These are phyloP conservation scores for Dendrocalamus latiflorus DNA, from an alignment of 202 grass and related monocot species.

Conservation along the genomic window DNA sequence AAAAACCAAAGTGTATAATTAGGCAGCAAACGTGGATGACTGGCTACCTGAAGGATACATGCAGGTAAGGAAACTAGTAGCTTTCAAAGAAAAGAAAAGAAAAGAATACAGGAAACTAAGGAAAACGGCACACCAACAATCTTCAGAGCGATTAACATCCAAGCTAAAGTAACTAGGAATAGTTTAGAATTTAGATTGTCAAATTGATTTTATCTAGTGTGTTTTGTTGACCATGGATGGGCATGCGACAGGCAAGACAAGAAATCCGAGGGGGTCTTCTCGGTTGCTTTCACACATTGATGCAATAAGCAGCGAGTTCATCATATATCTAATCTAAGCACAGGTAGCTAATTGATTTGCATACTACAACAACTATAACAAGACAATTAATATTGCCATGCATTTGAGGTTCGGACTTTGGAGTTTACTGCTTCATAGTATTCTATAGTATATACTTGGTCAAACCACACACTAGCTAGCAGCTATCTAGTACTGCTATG, in stretches of 20 bases:
- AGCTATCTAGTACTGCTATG: too few species aligned
- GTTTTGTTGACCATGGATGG: neutral
- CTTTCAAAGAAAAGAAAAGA: neutral
- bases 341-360: neutral
- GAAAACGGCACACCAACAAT: neutral
- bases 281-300: neutral
- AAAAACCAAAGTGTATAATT: neutral
- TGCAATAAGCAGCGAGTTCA: neutral
- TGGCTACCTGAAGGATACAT: neutral
- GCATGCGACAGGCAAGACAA: neutral
- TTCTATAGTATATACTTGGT: too few species aligned
- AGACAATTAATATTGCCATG: too few species aligned
- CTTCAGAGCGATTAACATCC: neutral
- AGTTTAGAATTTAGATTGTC: neutral
- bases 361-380: too few species aligned
- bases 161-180: neutral
- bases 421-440: too few species aligned
- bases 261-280: neutral
- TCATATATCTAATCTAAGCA: neutral
- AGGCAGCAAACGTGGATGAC: neutral
- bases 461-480: too few species aligned
- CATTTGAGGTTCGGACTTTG: too few species aligned
- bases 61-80: neutral
- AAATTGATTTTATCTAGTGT: neutral
- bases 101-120: neutral